A percentile compares a stretch with the other conserved stretches of the same genome.
These are phyloP conservation scores for California macrophylla DNA, from an alignment of 441 rosid species.

Conservation along the genomic window DNA sequence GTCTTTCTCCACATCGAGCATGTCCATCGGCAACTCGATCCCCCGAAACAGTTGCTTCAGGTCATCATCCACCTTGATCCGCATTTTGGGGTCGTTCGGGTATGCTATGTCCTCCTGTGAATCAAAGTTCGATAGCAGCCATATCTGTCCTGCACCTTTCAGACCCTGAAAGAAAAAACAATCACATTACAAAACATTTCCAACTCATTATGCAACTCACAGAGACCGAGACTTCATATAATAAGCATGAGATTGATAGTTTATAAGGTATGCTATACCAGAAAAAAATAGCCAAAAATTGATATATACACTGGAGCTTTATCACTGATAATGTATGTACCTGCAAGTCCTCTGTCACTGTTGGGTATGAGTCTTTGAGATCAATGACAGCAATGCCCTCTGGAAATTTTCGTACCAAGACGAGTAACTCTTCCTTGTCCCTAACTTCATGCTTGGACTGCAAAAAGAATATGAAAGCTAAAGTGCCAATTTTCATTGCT, in stretches of 20 bases:
- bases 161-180: constrained; percentile 32
- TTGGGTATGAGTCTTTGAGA: constrained; percentile 80
- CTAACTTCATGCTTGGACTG: background rate
- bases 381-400: constrained; percentile 69
- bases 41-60: constrained; percentile 51
- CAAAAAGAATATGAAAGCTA: background rate
- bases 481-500: background rate
- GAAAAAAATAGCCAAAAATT: too few relatives aligned
- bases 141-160: constrained; percentile 55
- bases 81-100: constrained; percentile 61
- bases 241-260: too few relatives aligned
- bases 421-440: constrained; percentile 53
- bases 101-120: constrained; percentile 74
- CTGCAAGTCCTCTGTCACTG: constrained; percentile 74
- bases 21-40: constrained; percentile 59
- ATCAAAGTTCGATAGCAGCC: constrained; percentile 60
- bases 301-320: too few relatives aligned
- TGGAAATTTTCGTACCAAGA: constrained; percentile 40
- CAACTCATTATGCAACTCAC: too few relatives aligned
- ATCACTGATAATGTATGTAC: constrained; percentile 23
- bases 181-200: too few relatives aligned
- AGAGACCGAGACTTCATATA: too few relatives aligned
- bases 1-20: constrained; percentile 79
- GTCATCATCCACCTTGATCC: constrained; percentile 60
- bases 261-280: too few relatives aligned